Conservation (phyloP, 768 basidiomycete species). For the Russula compacta region DNA sequence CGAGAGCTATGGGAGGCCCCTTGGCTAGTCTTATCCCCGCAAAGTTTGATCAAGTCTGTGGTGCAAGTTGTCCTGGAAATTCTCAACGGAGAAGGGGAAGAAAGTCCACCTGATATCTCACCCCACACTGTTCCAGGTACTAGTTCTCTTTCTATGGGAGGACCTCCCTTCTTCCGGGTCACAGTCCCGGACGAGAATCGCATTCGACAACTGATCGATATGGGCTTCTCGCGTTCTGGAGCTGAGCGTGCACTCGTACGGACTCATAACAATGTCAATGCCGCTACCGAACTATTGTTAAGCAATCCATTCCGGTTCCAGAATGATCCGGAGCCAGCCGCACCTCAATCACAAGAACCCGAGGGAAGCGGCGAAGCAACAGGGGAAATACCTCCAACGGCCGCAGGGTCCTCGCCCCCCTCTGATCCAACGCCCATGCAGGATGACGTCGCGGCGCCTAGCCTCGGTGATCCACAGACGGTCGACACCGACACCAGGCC, state of each 20-base stretch:
- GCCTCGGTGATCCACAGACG: not conserved
- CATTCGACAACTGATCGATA: conserved; percentile 80
- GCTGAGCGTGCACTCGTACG: conserved; percentile 78
- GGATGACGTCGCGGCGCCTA: conserved; percentile 24
- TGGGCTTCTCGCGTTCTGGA: conserved; percentile 92
- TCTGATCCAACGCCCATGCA: conserved; percentile 25
- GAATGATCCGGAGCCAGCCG: conserved; percentile 48
- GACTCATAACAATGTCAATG: conserved; percentile 78
- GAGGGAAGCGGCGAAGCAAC: conserved; percentile 15
- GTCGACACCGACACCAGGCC: conserved; percentile 8
- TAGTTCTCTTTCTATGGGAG: conserved; percentile 27
- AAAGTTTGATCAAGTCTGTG: conserved; percentile 64
- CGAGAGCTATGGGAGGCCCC: conserved; percentile 68
- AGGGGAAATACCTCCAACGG: conserved; percentile 15
- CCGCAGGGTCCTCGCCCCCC: conserved; percentile 9
- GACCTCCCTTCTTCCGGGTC: conserved; percentile 27
- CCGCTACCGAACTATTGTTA: conserved; percentile 82
- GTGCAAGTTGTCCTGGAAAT: conserved; percentile 75
- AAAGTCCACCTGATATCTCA: conserved; percentile 38
- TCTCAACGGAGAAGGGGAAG: conserved; percentile 74
- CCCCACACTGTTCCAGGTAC: conserved; percentile 27
- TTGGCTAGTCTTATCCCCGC: conserved; percentile 73
- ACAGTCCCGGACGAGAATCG: conserved; percentile 65
- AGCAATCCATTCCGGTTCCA: conserved; percentile 72
- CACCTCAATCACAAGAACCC: conserved; percentile 24